Evolutionary conservation across 768 basidiomycete species (phyloP).

Genomic region (Pseudohyphozyma bogoriensis): DNA sequence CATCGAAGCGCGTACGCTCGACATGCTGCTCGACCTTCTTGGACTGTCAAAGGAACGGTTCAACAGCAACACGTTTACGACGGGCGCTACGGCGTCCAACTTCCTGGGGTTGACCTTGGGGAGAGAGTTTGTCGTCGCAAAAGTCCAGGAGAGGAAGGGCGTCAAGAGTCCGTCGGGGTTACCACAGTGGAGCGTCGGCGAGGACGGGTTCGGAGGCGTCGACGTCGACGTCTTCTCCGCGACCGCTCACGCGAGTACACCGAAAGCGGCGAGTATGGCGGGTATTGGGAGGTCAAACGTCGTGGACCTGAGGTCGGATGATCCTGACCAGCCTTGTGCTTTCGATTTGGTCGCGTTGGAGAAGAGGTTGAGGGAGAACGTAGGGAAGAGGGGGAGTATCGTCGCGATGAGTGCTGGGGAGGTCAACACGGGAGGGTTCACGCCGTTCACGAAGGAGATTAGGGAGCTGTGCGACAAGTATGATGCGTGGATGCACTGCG

Average conservation of each 20-base stretch:
- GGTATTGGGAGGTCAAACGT: slow-evolving; percentile 42
- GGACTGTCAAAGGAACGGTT: slow-evolving; percentile 29
- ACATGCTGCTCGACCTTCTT: slow-evolving; percentile 30
- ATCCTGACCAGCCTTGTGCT: slow-evolving; percentile 16
- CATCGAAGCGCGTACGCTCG: slow-evolving; percentile 27
- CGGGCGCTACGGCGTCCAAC: slow-evolving; percentile 44
- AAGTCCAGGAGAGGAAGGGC: slow-evolving; percentile 23
- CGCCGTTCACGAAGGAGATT: slow-evolving; percentile 18
- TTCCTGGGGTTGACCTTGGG: slow-evolving; percentile 42
- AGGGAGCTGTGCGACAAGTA: slow-evolving; percentile 38
- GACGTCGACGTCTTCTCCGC: slow-evolving; percentile 37
- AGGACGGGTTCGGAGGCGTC: slow-evolving; percentile 38
- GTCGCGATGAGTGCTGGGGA: slow-evolving; percentile 40
- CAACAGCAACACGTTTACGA: slow-evolving; percentile 40
- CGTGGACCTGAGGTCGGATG: slow-evolving; percentile 32
- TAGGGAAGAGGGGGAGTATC: slow-evolving; percentile 28
- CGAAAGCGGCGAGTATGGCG: slow-evolving; percentile 41
- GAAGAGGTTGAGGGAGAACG: slow-evolving; percentile 31
- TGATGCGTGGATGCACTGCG: slow-evolving; percentile 43
- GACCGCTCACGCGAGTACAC: slow-evolving; percentile 41
- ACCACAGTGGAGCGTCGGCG: slow-evolving; percentile 38
- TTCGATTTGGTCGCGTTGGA: slow-evolving; percentile 39
- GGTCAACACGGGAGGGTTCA: slow-evolving; percentile 40
- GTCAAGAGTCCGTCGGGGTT: background rate
- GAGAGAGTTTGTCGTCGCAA: slow-evolving; percentile 36